phyloP scores from a whole-genome alignment of 2,329 filamentous ascomycete species.

The Tympanopsis confertula region DNA sequence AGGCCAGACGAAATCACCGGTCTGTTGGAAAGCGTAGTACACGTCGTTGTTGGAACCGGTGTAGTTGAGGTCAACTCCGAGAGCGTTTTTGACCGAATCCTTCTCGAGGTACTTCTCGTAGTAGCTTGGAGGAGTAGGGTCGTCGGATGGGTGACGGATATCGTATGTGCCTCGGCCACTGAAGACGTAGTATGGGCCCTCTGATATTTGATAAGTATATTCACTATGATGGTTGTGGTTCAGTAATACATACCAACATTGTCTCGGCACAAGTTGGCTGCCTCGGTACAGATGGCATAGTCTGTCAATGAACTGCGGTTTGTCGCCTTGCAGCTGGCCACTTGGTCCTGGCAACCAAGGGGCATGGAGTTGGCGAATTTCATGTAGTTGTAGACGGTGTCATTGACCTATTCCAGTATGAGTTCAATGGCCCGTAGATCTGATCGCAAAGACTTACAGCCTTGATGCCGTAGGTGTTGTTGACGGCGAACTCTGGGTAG shows the following conservation, averaged over 20 bases:
- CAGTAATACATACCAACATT: constrained; percentile 30
- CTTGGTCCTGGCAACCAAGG: constrained; percentile 40
- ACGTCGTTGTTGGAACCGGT: constrained; percentile 36
- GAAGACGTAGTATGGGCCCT: constrained; percentile 41
- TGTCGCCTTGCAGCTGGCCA: constrained; percentile 32
- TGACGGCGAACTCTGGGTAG: constrained; percentile 24
- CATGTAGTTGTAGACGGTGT: constrained; percentile 46
- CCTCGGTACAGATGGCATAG: constrained; percentile 37
- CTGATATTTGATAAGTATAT: constrained; percentile 8
- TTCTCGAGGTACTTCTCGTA: constrained; percentile 57
- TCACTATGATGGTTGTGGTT: not conserved
- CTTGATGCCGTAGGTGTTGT: constrained; percentile 38
- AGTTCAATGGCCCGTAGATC: not conserved
- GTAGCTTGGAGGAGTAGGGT: constrained; percentile 52
- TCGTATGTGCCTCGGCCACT: constrained; percentile 46
- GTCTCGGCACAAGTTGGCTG: constrained; percentile 39
- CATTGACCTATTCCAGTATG: constrained; percentile 31
- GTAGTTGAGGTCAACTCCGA: constrained; percentile 41
- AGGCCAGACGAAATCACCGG: constrained; percentile 51
- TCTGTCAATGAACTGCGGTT: constrained; percentile 15
- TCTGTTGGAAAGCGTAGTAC: constrained; percentile 30
- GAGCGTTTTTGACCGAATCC: constrained; percentile 35
- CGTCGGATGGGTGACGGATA: constrained; percentile 38
- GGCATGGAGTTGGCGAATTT: constrained; percentile 35
- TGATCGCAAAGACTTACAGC: constrained; percentile 10